A percentile compares a stretch with the other conserved stretches of the same genome.
phyloP scores from a whole-genome alignment of 306 rosid genomes.

The Fragaria ananassa region DNA sequence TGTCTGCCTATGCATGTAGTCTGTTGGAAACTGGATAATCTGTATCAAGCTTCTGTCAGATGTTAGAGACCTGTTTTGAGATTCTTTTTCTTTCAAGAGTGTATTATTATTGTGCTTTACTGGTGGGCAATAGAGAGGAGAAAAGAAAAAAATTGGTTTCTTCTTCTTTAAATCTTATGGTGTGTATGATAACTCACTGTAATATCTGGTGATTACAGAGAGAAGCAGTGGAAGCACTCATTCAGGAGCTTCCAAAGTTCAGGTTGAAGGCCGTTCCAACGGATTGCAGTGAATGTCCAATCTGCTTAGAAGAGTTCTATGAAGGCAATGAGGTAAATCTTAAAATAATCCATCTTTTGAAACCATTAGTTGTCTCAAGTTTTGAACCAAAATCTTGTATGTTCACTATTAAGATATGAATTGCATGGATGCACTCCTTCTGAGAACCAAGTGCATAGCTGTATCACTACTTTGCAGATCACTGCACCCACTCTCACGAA shows the following conservation, averaged over 20 bases:
- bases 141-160: neutral
- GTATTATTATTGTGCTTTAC: constrained; percentile 1
- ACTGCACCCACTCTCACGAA: neutral
- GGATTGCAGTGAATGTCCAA: constrained; percentile 97
- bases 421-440: neutral
- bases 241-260: constrained; percentile 98
- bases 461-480: neutral
- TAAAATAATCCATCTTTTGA: neutral
- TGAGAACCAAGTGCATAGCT: constrained; percentile 6
- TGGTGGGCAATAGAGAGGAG: neutral
- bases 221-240: constrained; percentile 98
- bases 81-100: neutral
- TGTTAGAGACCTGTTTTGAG: constrained; percentile 2
- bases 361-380: neutral
- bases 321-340: constrained; percentile 85
- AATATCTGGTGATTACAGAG: constrained; percentile 52
- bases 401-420: neutral
- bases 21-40: neutral
- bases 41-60: neutral
- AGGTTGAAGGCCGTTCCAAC: constrained; percentile 95
- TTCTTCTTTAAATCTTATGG: neutral
- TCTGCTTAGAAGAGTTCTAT: constrained; percentile 91
- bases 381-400: neutral
- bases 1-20: neutral
- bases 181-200: neutral